phyloP scores from a whole-genome alignment of 306 rosid species.

The Cicer arietinum region DNA sequence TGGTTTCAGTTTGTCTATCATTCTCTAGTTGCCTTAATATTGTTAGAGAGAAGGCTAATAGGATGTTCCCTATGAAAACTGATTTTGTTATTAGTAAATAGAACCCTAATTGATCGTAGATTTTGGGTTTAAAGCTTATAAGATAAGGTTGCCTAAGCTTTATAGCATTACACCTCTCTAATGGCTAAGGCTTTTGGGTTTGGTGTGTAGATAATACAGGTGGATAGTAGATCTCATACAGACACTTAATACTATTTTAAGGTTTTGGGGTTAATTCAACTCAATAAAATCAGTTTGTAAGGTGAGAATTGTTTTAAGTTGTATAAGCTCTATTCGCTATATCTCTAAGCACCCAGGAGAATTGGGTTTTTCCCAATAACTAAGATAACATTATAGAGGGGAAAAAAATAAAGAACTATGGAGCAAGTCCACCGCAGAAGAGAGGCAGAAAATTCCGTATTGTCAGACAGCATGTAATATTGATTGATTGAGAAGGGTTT shows the following conservation, averaged over 20 bases:
- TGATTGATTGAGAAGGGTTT: background rate
- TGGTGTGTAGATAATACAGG: background rate
- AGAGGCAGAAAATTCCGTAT: background rate
- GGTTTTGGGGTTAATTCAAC: background rate
- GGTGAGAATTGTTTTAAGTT: background rate
- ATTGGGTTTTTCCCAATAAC: background rate
- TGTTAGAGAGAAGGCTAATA: slow-evolving; percentile 17
- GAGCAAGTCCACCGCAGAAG: slow-evolving; percentile 8
- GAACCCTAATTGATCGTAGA: background rate
- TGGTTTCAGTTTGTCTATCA: slow-evolving; percentile 18
- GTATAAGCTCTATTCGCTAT: background rate
- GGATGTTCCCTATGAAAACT: slow-evolving; percentile 5
- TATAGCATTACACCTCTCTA: background rate
- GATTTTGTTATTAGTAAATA: slow-evolving; percentile 15
- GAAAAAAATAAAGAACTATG: background rate
- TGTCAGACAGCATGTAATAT: background rate
- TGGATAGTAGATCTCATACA: background rate
- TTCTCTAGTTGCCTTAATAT: slow-evolving; percentile 4
- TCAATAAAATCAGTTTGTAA: background rate
- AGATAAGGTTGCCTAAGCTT: slow-evolving; percentile 6
- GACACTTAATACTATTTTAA: background rate
- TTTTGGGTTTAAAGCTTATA: background rate
- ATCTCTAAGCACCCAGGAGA: background rate
- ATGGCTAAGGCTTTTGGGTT: background rate
- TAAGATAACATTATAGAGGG: background rate